These are phyloP conservation scores for Helenozyma baotianmanensis DNA, from an alignment of 805 yeast species.

Conservation along the genomic window DNA sequence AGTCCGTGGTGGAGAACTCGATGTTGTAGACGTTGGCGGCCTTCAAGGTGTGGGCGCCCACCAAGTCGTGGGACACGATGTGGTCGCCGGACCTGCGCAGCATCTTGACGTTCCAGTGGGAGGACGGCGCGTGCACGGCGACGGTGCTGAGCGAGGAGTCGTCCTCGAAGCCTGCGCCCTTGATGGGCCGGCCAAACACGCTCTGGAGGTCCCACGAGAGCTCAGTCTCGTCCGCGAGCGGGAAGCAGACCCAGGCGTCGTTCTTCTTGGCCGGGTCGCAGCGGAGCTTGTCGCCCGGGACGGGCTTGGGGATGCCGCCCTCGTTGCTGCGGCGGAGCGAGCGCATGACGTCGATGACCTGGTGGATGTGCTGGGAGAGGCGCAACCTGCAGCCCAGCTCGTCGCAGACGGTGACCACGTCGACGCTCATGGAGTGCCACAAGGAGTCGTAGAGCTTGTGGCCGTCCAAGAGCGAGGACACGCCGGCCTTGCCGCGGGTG, in stretches of 20 bases:
- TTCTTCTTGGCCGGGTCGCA: conserved; percentile 64
- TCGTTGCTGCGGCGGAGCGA: conserved; percentile 53
- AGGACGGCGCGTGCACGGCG: not conserved
- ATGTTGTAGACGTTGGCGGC: conserved; percentile 30
- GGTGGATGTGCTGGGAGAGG: conserved; percentile 64
- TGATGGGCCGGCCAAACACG: conserved; percentile 64
- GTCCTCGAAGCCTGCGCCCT: conserved; percentile 62
- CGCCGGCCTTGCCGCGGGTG: conserved; percentile 86
- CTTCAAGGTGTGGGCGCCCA: conserved; percentile 8
- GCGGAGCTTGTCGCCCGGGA: conserved; percentile 59
- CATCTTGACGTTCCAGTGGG: conserved; percentile 44
- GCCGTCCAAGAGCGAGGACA: conserved; percentile 82
- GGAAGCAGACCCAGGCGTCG: conserved; percentile 74
- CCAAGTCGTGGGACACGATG: conserved; percentile 3
- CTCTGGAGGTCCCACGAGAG: conserved; percentile 52
- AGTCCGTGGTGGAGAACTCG: conserved; percentile 40
- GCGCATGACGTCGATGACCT: conserved; percentile 68
- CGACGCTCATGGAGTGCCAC: conserved; percentile 94
- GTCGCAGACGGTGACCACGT: conserved; percentile 56
- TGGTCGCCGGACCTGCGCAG: conserved; percentile 9
- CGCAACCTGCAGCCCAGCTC: conserved; percentile 41
- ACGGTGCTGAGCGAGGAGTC: conserved; percentile 34
- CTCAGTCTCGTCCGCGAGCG: conserved; percentile 50
- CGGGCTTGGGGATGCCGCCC: conserved; percentile 78
- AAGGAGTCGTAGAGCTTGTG: conserved; percentile 84